phyloP scores from a whole-genome alignment of 495 filamentous ascomycete species.

The Lasiosphaeria ovina region DNA sequence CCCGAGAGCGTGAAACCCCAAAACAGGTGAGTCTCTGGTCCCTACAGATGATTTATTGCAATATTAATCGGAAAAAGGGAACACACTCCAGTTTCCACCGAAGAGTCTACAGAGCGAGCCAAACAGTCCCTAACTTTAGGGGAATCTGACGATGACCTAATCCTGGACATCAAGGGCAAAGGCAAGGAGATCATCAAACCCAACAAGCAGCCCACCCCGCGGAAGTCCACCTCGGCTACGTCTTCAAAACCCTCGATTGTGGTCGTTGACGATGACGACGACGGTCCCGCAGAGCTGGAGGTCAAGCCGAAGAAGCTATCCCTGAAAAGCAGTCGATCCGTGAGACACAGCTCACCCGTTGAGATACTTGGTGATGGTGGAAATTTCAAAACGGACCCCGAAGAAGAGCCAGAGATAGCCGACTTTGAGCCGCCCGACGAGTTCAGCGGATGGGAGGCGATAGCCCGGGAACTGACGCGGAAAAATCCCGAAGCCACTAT shows the following conservation, averaged over 20 bases:
- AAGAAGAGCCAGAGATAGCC: neutral
- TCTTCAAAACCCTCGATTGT: neutral
- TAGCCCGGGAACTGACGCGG: conserved; percentile 17
- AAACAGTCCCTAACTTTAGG: neutral
- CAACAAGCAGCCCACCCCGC: conserved; percentile 1
- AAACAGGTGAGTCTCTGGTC: neutral
- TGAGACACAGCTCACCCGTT: conserved; percentile 4
- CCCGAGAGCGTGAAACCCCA: conserved; percentile 1
- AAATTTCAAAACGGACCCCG: neutral
- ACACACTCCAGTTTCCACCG: neutral
- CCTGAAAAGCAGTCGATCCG: neutral
- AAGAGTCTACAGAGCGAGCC: neutral
- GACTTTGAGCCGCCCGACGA: conserved; percentile 68
- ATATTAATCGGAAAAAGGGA: neutral
- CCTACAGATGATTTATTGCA: neutral
- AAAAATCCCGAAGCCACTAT: conserved; percentile 10
- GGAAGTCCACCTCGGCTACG: conserved; percentile 6
- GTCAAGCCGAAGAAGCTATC: neutral
- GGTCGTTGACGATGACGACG: conserved; percentile 5
- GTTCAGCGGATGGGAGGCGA: conserved; percentile 49
- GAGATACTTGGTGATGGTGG: conserved; percentile 11
- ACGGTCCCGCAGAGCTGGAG: neutral
- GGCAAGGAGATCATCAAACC: conserved; percentile 26
- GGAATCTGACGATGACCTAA: conserved; percentile 24
- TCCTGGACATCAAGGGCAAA: conserved; percentile 34